Base-by-base conservation (phyloP, 2,329 filamentous ascomycete genomes). In the Cyphellophora attinorum region DNA sequence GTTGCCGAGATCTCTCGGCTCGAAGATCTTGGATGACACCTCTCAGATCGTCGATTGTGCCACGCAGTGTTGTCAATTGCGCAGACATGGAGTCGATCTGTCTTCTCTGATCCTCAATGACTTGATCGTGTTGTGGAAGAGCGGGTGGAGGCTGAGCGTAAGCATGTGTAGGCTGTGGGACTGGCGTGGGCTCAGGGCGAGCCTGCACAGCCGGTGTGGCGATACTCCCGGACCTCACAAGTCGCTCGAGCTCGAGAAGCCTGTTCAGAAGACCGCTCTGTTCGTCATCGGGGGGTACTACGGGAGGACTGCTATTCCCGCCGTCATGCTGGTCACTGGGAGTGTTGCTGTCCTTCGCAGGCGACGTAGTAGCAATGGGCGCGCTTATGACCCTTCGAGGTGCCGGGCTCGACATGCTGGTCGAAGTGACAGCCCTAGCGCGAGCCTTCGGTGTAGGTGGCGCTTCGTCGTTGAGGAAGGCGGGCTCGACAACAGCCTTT, bases 11-110 rank as follows among this genome's bases (percentile, higher is more conserved):
- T 34, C 19, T 27, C 19, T 11, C 13, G 27, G 6, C 6, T 27
- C 21, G 21, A 11, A 47, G 16, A 15, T 44, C 38, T 17, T 32
- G 27, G n/a, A 47, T 33, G 6, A 37, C 34, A 29, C 11, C 29
- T 15, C 40, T 38, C 23, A 47, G 35, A 8, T 47, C 42, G 3
- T 42, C 33, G 6, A 47, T 21, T 0, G 35, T 41, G 5, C 21
- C 29, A 16, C 39, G 40, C 19, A 47, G 39, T 8, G 33, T 25
- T 15, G 44, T 37, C 4, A 49, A 31, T 17, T 44, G 36, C n/a
- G 29, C 27, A 6, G 33, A 37, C 13, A 49, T 15, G 4, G 34
- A 18, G 28, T 33, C 33, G 17, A 49, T 32, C 19, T 45, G 40
- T 3, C 34, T 36, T 10, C 46, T 35, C 17, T 44, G 42, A 25